Conservation (phyloP, 202 grass and related monocot species). For the Setaria italica region DNA sequence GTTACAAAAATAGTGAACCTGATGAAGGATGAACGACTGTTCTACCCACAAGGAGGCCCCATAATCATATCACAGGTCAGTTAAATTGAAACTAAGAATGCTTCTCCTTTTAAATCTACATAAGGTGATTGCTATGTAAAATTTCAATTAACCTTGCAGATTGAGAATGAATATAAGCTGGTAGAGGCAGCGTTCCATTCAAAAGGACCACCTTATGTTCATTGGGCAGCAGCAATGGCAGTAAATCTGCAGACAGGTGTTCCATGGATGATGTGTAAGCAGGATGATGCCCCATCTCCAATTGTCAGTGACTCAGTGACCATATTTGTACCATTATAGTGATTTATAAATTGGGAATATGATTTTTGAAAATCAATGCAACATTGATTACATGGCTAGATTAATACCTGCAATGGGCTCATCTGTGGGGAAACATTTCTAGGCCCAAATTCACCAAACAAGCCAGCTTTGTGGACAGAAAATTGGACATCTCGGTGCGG, state of each 20-base stretch:
- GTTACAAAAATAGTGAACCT: conserved; percentile 65
- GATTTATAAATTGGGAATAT: conserved; percentile 17
- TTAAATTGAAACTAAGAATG: conserved; percentile 20
- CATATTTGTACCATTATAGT: conserved; percentile 20
- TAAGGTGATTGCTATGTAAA: conserved; percentile 10
- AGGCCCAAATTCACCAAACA: conserved; percentile 76
- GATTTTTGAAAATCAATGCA: conserved; percentile 25
- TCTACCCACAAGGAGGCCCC: conserved; percentile 83
- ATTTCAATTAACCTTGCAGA: conserved; percentile 42
- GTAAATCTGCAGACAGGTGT: conserved; percentile 68
- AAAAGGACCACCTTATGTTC: conserved; percentile 70
- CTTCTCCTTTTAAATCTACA: background rate
- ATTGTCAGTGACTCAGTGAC: conserved; percentile 58
- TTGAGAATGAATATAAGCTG: conserved; percentile 84
- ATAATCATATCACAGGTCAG: conserved; percentile 88
- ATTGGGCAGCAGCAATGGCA: conserved; percentile 75
- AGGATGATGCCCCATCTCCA: conserved; percentile 79
- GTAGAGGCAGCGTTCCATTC: conserved; percentile 74
- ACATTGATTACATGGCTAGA: conserved; percentile 57
- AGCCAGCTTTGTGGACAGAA: conserved; percentile 87
- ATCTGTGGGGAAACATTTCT: conserved; percentile 78
- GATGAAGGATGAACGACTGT: conserved; percentile 70
- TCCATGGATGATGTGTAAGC: conserved; percentile 92
- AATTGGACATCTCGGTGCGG: conserved; percentile 65
- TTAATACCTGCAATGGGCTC: conserved; percentile 89